phyloP scores from a whole-genome alignment of 1,139 yeast species.

The Neolecta irregularis region DNA sequence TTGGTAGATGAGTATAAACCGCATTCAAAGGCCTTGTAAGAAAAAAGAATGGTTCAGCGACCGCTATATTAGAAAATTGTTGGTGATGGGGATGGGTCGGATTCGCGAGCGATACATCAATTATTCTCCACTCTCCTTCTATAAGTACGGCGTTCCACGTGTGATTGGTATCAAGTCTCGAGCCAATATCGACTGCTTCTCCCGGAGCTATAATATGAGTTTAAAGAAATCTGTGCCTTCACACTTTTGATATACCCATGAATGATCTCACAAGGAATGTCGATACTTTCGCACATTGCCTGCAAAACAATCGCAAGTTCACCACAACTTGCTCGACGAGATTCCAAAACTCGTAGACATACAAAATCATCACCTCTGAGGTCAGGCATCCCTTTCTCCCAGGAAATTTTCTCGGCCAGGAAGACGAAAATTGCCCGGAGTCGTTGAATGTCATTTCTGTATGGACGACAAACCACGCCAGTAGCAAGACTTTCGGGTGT shows the following conservation, averaged over 20 bases:
- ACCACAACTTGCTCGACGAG: constrained; percentile 45
- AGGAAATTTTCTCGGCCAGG: constrained; percentile 36
- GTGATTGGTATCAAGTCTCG: constrained; percentile 40
- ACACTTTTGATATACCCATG: constrained; percentile 73
- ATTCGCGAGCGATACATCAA: constrained; percentile 56
- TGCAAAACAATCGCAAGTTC: constrained; percentile 68
- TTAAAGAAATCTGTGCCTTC: too few species aligned
- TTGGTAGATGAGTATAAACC: constrained; percentile 77
- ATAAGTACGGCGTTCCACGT: constrained; percentile 74
- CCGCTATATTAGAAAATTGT: too few species aligned
- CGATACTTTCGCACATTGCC: constrained; percentile 53
- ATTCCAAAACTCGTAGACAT: constrained; percentile 25
- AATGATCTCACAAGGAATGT: constrained; percentile 60
- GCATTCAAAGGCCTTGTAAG: constrained; percentile 58
- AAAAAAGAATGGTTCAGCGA: constrained; percentile 46
- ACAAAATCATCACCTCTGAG: constrained; percentile 17
- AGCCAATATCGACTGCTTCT: too few species aligned
- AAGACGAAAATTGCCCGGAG: constrained; percentile 48
- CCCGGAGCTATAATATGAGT: too few species aligned
- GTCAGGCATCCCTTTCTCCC: constrained; percentile 21
- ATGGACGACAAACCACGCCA: constrained; percentile 31
- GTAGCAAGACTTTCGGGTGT: constrained; percentile 31
- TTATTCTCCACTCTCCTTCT: constrained; percentile 61
- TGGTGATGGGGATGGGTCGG: constrained; percentile 34
- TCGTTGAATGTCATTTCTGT: constrained; percentile 35